A percentile compares a stretch with the other conserved stretches of the same genome.
Evolutionary conservation across 2,329 filamentous ascomycete genomes (phyloP).

Genomic region (Apiospora sp.): DNA sequence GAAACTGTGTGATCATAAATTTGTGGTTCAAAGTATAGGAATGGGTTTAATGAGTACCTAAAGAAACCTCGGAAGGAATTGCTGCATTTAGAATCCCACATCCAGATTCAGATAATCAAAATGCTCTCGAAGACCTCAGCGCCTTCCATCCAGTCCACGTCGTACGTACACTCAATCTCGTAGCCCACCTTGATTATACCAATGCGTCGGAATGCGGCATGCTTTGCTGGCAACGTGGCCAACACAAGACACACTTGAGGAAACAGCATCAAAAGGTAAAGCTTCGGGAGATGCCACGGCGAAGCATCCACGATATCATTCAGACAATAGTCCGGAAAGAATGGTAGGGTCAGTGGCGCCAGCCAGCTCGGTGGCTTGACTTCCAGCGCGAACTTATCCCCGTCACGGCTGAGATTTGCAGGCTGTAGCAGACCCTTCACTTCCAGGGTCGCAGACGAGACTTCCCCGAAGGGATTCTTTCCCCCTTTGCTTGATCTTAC

Average conservation of each 20-base stretch:
- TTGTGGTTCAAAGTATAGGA: no score
- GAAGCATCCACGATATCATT: no score
- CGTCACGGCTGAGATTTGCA: neutral
- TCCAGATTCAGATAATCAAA: no score
- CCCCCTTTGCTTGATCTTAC: neutral
- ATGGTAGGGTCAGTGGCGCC: neutral
- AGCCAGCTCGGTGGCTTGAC: neutral
- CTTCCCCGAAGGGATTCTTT: neutral
- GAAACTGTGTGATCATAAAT: no score
- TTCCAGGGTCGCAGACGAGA: neutral
- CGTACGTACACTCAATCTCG: neutral
- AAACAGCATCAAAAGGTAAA: neutral
- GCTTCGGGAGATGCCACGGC: no score
- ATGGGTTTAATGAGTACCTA: no score
- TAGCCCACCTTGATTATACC: neutral
- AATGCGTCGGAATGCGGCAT: neutral
- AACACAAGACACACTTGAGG: neutral
- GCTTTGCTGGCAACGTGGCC: neutral
- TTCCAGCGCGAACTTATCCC: neutral
- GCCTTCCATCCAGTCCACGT: neutral
- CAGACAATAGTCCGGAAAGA: neutral
- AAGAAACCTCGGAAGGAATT: no score
- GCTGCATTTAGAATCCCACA: no score
- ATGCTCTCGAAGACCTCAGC: neutral
- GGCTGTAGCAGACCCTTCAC: neutral